Conservation (phyloP, 208 protist genomes). For the Strigomonas galati region DNA sequence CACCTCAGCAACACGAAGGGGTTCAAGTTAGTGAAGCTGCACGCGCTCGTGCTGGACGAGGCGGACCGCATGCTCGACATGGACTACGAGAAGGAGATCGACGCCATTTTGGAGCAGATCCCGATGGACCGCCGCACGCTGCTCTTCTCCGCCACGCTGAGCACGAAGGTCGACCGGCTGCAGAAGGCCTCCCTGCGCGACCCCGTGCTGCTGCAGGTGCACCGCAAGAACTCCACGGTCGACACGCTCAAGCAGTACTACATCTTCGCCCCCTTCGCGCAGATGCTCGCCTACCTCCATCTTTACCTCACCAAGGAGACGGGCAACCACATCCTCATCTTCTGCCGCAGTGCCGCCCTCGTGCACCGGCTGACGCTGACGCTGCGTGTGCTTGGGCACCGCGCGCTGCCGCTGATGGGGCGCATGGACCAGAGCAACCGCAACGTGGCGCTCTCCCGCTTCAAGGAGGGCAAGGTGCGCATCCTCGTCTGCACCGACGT, state of each 20-base stretch:
- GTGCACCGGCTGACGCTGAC: constrained; percentile 90
- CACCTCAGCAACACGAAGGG: constrained; percentile 99
- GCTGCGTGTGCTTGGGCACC: constrained; percentile 88
- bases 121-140: constrained; percentile 91
- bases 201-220: constrained; percentile 96
- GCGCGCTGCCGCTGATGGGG: constrained; percentile 90
- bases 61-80: constrained; percentile 98
- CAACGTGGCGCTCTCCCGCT: constrained; percentile 86
- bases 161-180: constrained; percentile 97
- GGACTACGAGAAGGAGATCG: constrained; percentile 98
- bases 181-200: constrained; percentile 96
- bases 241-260: constrained; percentile 96
- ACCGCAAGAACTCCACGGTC: constrained; percentile 96
- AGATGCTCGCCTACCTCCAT: constrained; percentile 89
- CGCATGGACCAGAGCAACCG: constrained; percentile 91
- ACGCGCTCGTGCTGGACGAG: constrained; percentile 98
- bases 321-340: constrained; percentile 90
- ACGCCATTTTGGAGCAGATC: constrained; percentile 94
- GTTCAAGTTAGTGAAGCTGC: constrained; percentile 94
- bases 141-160: constrained; percentile 99
- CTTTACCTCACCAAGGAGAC: constrained; percentile 85
- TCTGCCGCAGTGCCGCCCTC: constrained; percentile 87
- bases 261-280: constrained; percentile 95
- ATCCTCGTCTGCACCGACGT: constrained; percentile 93
- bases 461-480: constrained; percentile 87